A percentile compares a stretch with the other conserved stretches of the same genome.
Conservation (phyloP, 495 filamentous ascomycete genomes). For the Trichoderma erinaceum region DNA sequence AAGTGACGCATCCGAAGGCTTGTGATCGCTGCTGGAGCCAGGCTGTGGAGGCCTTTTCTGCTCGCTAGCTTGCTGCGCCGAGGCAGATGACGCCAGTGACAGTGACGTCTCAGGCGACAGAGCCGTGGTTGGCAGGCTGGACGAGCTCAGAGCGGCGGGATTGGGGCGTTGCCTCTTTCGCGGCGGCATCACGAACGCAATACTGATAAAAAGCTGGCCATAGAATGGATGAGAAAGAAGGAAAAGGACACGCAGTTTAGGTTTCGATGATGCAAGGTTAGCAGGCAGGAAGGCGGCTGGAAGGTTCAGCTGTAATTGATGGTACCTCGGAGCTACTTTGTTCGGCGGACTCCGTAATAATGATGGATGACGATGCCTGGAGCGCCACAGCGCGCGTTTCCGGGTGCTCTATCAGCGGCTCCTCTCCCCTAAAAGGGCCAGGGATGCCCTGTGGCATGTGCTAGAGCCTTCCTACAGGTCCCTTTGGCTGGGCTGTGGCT, state of each 20-base stretch:
- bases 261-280: neutral
- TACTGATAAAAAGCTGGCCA: neutral
- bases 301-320: conserved; percentile 1
- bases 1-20: conserved; percentile 1
- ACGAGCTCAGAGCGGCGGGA: conserved; percentile 10
- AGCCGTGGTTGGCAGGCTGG: conserved; percentile 6
- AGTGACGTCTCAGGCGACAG: conserved; percentile 14
- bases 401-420: neutral
- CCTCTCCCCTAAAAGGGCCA: neutral
- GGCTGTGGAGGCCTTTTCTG: neutral
- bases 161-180: conserved; percentile 17
- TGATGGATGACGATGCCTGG: neutral
- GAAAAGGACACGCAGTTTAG: conserved; percentile 2
- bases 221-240: conserved; percentile 1
- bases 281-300: neutral
- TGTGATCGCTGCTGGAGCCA: neutral
- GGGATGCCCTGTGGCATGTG: neutral
- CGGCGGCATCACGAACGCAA: conserved; percentile 14
- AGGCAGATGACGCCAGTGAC: conserved; percentile 11
- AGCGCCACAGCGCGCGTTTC: neutral
- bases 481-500: neutral
- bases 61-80: conserved; percentile 6
- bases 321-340: conserved; percentile 3
- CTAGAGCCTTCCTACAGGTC: neutral
- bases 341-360: neutral